phyloP scores from a whole-genome alignment of 2,329 filamentous ascomycete genomes.

The Colletotrichum liriopes region DNA sequence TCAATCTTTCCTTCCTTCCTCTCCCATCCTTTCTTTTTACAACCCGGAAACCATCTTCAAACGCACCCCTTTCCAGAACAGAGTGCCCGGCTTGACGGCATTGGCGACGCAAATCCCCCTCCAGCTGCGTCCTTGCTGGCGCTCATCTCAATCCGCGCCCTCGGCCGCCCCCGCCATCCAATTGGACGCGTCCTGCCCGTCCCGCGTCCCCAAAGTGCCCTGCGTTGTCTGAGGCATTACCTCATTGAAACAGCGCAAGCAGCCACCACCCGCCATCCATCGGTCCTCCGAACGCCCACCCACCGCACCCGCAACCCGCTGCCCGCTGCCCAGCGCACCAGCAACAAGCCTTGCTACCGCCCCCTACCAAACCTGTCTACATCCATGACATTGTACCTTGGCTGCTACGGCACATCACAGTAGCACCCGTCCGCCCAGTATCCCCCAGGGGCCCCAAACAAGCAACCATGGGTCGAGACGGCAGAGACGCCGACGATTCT shows the following conservation, averaged over 20 bases:
- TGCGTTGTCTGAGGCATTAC: slow-evolving; percentile 28
- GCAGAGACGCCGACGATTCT: slow-evolving; percentile 64
- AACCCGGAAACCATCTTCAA: not conserved
- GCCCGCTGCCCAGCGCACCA: slow-evolving; percentile 30
- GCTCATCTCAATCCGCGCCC: slow-evolving; percentile 10
- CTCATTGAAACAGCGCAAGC: slow-evolving; percentile 33
- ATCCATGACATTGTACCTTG: slow-evolving; percentile 23
- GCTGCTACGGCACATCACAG: slow-evolving; percentile 7
- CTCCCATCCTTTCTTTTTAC: not conserved
- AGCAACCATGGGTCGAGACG: slow-evolving; percentile 58
- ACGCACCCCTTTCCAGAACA: not conserved
- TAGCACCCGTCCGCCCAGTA: slow-evolving; percentile 1
- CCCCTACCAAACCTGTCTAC: slow-evolving; percentile 24
- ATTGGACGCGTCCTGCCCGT: slow-evolving; percentile 19
- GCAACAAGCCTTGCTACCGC: slow-evolving; percentile 21
- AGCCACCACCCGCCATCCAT: slow-evolving; percentile 30
- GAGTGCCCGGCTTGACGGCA: not conserved
- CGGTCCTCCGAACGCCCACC: slow-evolving; percentile 31
- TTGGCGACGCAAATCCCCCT: not conserved
- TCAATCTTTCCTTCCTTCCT: not conserved
- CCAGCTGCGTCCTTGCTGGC: not conserved
- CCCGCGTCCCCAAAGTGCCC: too few relatives aligned
- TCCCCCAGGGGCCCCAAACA: slow-evolving; percentile 25
- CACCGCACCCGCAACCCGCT: too few relatives aligned
- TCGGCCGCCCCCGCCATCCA: not conserved